phyloP scores from a whole-genome alignment of 768 basidiomycete genomes.

The Rhodotorula taiwanensis region DNA sequence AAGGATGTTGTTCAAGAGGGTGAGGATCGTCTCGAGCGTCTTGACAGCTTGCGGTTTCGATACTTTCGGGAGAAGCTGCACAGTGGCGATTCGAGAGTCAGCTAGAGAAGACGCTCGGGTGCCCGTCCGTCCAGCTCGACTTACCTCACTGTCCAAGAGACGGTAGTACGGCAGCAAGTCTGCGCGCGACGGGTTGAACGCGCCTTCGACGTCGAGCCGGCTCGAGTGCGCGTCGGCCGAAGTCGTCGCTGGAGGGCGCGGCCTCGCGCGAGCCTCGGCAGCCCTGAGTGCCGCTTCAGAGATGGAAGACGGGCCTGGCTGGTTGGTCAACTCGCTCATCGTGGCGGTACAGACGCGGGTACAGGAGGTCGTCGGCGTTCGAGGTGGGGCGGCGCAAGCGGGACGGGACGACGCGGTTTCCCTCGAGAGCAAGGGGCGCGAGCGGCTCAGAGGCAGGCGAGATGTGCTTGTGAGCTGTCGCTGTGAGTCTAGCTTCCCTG shows the following conservation, averaged over 20 bases:
- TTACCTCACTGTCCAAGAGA: background rate
- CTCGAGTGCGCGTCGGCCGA: background rate
- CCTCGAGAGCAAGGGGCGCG: too few species aligned
- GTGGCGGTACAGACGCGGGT: too few species aligned
- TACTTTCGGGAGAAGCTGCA: constrained; percentile 28
- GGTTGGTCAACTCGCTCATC: too few species aligned
- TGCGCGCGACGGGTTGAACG: background rate
- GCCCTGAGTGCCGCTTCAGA: background rate
- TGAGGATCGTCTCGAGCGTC: constrained; percentile 23
- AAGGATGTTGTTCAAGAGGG: constrained; percentile 26
- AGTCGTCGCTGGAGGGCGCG: background rate
- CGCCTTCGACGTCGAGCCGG: background rate
- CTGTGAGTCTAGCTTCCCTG: too few species aligned
- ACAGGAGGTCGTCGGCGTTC: too few species aligned
- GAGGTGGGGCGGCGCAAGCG: background rate
- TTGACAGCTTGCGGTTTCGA: constrained; percentile 27
- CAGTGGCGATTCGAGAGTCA: too few species aligned
- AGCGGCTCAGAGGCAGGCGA: too few species aligned
- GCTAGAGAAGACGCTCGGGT: too few species aligned
- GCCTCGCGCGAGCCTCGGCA: background rate
- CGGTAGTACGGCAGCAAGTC: background rate
- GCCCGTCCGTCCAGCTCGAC: background rate
- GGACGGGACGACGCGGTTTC: too few species aligned
- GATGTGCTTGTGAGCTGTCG: too few species aligned
- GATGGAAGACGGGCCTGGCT: background rate